Evolutionary conservation across 257 asterid genomes (phyloP).

Genomic region (Prunella vulgaris): DNA sequence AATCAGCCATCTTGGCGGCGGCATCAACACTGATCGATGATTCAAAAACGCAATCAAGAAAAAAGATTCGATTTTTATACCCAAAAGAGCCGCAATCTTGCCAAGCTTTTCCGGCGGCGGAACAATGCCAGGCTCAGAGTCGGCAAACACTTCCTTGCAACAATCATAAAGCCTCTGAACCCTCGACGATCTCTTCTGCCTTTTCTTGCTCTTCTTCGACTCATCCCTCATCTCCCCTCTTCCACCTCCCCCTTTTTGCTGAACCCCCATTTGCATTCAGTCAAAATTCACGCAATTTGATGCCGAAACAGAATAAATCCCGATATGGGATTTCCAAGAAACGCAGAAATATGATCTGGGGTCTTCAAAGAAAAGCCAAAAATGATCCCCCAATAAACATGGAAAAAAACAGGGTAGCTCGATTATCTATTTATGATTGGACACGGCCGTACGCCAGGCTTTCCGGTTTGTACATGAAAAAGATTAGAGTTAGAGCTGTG

Average conservation of each 20-base stretch:
- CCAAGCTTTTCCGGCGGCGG: constrained; percentile 67
- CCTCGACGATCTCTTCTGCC: constrained; percentile 34
- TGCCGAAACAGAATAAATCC: not conserved
- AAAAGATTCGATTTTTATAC: constrained; percentile 30
- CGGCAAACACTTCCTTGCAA: constrained; percentile 70
- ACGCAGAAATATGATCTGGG: not conserved
- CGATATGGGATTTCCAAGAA: not conserved
- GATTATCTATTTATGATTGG: not conserved
- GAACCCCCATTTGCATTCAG: constrained; percentile 58
- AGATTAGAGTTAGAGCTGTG: not conserved
- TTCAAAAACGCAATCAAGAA: not conserved
- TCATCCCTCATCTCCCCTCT: constrained; percentile 41
- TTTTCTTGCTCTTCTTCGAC: constrained; percentile 42
- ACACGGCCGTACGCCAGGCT: not conserved
- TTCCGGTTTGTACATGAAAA: not conserved
- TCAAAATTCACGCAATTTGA: not conserved
- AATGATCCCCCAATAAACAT: not conserved
- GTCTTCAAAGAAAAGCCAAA: not conserved
- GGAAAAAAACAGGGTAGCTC: not conserved
- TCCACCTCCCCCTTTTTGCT: constrained; percentile 43
- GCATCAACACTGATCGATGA: not conserved
- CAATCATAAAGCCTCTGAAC: constrained; percentile 73
- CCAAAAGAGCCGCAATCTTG: constrained; percentile 61
- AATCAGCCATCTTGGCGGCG: not conserved
- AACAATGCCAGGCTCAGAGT: constrained; percentile 71